Conservation (phyloP, 306 rosid genomes). For the Trifolium pratense region DNA sequence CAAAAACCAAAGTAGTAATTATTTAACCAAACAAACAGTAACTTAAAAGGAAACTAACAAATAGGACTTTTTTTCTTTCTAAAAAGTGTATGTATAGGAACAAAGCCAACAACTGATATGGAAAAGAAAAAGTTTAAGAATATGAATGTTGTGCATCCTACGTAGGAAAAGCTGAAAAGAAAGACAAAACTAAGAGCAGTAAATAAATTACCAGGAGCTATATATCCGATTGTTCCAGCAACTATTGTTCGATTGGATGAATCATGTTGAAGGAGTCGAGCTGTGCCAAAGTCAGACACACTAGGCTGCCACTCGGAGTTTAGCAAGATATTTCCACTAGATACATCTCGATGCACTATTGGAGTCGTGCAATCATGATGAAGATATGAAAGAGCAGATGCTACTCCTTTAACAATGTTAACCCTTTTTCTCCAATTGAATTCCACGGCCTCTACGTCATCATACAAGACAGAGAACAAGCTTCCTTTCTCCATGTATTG, state of each 20-base stretch:
- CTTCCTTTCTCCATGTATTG: slow-evolving; percentile 36
- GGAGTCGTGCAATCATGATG: slow-evolving; percentile 29
- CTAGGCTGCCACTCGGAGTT: slow-evolving; percentile 10
- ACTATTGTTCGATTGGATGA: slow-evolving; percentile 34
- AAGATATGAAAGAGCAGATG: slow-evolving; percentile 35
- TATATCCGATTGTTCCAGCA: slow-evolving; percentile 38
- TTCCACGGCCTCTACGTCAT: slow-evolving; percentile 6
- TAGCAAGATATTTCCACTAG: slow-evolving; percentile 20
- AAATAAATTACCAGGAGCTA: slow-evolving; percentile 29
- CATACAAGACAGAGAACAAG: slow-evolving; percentile 18
- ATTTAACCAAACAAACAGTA: no score
- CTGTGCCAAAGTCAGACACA: slow-evolving; percentile 25
- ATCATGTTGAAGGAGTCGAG: slow-evolving; percentile 2
- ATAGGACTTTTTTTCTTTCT: no score
- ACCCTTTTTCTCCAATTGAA: slow-evolving; percentile 35
- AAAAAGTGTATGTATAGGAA: no score
- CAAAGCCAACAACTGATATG: no score
- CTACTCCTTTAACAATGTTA: slow-evolving; percentile 35
- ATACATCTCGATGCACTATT: slow-evolving; percentile 38
- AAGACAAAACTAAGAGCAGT: no score
- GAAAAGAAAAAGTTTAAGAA: no score
- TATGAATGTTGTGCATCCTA: no score
- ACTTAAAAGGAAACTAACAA: no score
- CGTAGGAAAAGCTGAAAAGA: no score
- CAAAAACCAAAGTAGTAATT: no score